These are phyloP conservation scores for Linderniella brevidens DNA, from an alignment of 257 asterid genomes.

Conservation along the genomic window DNA sequence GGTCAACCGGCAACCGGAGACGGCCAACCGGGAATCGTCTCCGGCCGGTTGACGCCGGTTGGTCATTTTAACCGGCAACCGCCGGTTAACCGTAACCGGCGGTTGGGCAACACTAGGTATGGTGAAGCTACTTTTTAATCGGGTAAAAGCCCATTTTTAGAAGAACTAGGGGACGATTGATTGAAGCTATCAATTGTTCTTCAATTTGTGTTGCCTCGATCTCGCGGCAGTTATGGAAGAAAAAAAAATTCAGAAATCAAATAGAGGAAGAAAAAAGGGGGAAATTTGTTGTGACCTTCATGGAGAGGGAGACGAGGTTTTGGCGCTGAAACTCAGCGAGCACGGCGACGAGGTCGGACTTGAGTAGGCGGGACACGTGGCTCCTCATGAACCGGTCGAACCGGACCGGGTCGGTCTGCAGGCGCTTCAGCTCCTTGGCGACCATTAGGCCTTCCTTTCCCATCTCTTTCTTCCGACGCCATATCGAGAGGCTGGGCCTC, in stretches of 20 bases:
- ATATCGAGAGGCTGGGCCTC: slow-evolving; percentile 54
- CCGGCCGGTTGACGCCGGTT: too few species aligned
- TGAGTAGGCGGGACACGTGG: slow-evolving; percentile 73
- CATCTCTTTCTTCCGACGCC: slow-evolving; percentile 96
- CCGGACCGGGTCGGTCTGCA: slow-evolving; percentile 42
- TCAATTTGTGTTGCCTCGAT: background rate
- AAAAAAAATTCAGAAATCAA: background rate
- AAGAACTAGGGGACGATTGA: too few species aligned
- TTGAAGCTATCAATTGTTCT: slow-evolving; percentile 4
- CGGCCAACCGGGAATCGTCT: too few species aligned
- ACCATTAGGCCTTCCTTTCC: slow-evolving; percentile 86
- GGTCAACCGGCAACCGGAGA: too few species aligned
- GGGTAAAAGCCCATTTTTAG: too few species aligned
- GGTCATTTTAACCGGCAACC: too few species aligned
- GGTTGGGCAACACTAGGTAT: too few species aligned
- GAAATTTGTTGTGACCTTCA: slow-evolving; percentile 27
- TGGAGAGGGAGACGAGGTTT: slow-evolving; percentile 54
- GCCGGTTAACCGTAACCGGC: too few species aligned
- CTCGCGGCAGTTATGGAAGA: background rate
- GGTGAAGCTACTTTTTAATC: too few species aligned
- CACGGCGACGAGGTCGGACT: slow-evolving; percentile 76
- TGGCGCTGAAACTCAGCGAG: slow-evolving; percentile 92
- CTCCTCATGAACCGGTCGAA: slow-evolving; percentile 62
- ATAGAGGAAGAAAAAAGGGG: background rate
- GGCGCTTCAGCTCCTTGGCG: slow-evolving; percentile 85